Percentiles rank a stretch among this genome's conserved stretches.
phyloP scores from a whole-genome alignment of 352 stramenopile species.

The Phytophthora constricta region DNA sequence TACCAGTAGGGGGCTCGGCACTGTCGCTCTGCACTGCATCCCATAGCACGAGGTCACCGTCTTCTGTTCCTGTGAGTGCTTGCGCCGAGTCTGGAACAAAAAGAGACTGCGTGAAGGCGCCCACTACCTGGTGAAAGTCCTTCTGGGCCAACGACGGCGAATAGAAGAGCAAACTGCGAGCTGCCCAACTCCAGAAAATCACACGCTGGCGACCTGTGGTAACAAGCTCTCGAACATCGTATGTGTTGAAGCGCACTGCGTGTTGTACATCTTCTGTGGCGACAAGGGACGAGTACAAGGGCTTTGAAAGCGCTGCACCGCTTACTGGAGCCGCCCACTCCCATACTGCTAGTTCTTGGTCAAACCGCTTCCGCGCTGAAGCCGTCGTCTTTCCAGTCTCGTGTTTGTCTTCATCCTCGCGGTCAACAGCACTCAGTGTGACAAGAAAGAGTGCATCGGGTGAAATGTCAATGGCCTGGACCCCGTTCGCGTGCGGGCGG shows the following conservation, averaged over 20 bases:
- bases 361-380: conserved; percentile 35
- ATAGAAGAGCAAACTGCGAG: conserved; percentile 83
- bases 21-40: conserved; percentile 54
- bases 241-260: conserved; percentile 90
- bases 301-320: conserved; percentile 36
- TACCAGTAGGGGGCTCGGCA: conserved; percentile 29
- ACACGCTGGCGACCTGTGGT: conserved; percentile 87
- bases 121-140: conserved; percentile 84
- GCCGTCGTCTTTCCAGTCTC: conserved; percentile 28
- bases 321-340: conserved; percentile 75
- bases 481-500: conserved; percentile 78
- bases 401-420: conserved; percentile 5
- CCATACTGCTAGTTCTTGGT: conserved; percentile 89
- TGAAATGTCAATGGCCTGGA: conserved; percentile 90
- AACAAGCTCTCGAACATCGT: conserved; percentile 89
- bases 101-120: conserved; percentile 85
- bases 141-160: conserved; percentile 83
- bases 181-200: conserved; percentile 91
- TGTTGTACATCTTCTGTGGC: conserved; percentile 79
- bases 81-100: conserved; percentile 89
- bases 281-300: conserved; percentile 70
- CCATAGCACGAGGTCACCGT: conserved; percentile 91
- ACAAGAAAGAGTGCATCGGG: conserved; percentile 89
- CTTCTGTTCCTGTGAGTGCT: conserved; percentile 85
- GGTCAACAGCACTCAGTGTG: conserved; percentile 72